Evolutionary conservation across 352 stramenopile species (phyloP).

Genomic region (Phytophthora multivora): DNA sequence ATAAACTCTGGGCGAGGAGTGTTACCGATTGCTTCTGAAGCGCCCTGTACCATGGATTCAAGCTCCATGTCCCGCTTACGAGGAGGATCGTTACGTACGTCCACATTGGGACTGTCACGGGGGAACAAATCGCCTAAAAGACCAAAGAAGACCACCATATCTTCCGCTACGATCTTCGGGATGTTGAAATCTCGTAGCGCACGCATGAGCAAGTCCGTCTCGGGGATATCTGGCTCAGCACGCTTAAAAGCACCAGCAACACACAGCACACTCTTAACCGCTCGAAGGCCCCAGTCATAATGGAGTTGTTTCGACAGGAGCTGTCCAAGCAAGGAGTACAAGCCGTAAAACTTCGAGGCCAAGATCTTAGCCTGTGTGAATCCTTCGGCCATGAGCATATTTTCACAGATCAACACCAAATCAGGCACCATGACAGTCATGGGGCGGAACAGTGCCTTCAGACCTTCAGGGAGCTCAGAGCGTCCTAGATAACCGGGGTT

Average conservation of each 20-base stretch:
- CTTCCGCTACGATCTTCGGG: slow-evolving; percentile 95
- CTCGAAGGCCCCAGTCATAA: slow-evolving; percentile 96
- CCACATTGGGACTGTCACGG: slow-evolving; percentile 80
- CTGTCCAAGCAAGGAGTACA: slow-evolving; percentile 94
- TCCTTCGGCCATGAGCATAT: slow-evolving; percentile 97
- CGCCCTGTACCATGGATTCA: slow-evolving; percentile 89
- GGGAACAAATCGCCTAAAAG: slow-evolving; percentile 96
- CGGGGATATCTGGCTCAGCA: slow-evolving; percentile 91
- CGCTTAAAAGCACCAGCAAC: slow-evolving; percentile 95
- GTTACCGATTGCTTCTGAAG: slow-evolving; percentile 81
- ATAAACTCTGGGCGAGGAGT: slow-evolving; percentile 85
- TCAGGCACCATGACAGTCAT: slow-evolving; percentile 98
- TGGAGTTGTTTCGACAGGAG: slow-evolving; percentile 95
- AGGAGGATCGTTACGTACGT: slow-evolving; percentile 91
- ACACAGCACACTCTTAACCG: slow-evolving; percentile 95
- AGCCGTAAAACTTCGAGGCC: slow-evolving; percentile 95
- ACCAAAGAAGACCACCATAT: slow-evolving; percentile 96
- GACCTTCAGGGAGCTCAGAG: slow-evolving; percentile 93
- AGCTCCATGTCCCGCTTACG: slow-evolving; percentile 93
- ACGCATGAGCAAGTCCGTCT: slow-evolving; percentile 95
- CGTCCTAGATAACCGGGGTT: slow-evolving; percentile 96
- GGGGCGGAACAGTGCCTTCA: slow-evolving; percentile 95
- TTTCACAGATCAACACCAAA: slow-evolving; percentile 96
- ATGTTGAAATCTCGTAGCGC: slow-evolving; percentile 97
- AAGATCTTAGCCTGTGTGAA: slow-evolving; percentile 95